phyloP scores from a whole-genome alignment of 176 grass and related monocot genomes.

The Cenchrus purpureus region DNA sequence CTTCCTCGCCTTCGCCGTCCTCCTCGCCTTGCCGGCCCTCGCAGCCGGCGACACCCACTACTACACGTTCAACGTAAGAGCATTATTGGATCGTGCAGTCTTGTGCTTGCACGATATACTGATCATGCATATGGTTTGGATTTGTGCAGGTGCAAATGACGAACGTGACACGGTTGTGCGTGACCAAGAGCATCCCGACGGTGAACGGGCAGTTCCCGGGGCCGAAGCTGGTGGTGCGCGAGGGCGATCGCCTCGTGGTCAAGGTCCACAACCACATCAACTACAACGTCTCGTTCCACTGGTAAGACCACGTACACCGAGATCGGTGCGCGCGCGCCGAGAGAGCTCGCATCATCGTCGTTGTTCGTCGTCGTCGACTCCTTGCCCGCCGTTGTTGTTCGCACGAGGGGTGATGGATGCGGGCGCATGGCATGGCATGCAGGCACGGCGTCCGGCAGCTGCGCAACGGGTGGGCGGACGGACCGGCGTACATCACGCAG shows the following conservation, averaged over 20 bases:
- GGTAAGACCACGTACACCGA: constrained; percentile 26
- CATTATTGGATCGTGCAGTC: no score
- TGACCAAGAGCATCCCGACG: constrained; percentile 75
- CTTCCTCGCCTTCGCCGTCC: constrained; percentile 37
- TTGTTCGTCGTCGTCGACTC: no score
- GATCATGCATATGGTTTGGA: no score
- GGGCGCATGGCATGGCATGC: not conserved
- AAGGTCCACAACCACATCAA: constrained; percentile 74
- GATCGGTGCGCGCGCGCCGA: no score
- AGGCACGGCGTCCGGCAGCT: constrained; percentile 79
- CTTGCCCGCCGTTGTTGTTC: no score
- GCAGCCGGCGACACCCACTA: constrained; percentile 44
- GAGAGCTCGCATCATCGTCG: no score
- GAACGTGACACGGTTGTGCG: constrained; percentile 74
- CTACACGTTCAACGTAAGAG: constrained; percentile 76
- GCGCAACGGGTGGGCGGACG: constrained; percentile 72
- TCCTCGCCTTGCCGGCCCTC: constrained; percentile 52
- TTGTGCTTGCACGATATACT: no score
- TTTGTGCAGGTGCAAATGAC: constrained; percentile 57
- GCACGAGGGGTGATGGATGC: no score
- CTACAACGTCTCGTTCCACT: constrained; percentile 77
- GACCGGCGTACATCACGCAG: constrained; percentile 76
- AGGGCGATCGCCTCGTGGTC: constrained; percentile 72
- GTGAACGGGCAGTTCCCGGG: constrained; percentile 86
- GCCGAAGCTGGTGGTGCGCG: constrained; percentile 55